Evolutionary conservation across 2,329 filamentous ascomycete genomes (phyloP), one percentile per base, ranked within the genome.

Genomic region (Fusarium brevicatenulatum): DNA sequence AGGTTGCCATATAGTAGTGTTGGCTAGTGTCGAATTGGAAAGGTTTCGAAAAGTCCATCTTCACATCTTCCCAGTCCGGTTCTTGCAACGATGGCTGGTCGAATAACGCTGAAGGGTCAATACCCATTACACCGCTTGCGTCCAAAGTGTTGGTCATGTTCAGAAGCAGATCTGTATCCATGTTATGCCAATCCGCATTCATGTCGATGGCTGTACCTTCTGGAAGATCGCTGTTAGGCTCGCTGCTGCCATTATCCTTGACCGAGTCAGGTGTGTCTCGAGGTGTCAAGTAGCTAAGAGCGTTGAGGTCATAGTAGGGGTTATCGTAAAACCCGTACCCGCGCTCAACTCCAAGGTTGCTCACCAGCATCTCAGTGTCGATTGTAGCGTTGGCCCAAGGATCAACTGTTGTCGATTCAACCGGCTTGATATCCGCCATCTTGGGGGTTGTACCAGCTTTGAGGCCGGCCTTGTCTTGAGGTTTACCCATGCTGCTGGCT

Each of bases 181-280:
- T 81, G 16, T 84, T 82, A 49, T 83, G 82, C 86, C 87, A 90
- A 52, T 83, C 80, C 34, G 87, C 77, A 37, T 85, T 86, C 55
- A 90, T 86, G 47, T 91, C 89, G 19, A 90, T 81, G 21, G 81
- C 79, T 7, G 85, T 83, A 9, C 83, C 84, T 63, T 91, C 90
- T 6, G 88, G 86, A 23, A 91, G 87, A 72, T 91, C 90, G 76
- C 89, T 91, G 68, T 87, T 91, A 15, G 88, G 87, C 74, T 91
- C 89, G 44, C 89, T 90, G 13, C 83, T 79, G 8, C 87, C 86
- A 72, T 86, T 87, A 63, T 91, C 89, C 78, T 91, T 90, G 79
- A 85, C 88, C 5, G 89, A 91, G 72, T 91, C 90, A 1, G 90
- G 90, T 12, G 90, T 91, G 76, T 91, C 89, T 67, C 90, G 89